Evolutionary conservation across 1,139 yeast species (phyloP), one percentile per base, ranked within the genome.

Genomic region (Debaryomyces nepalensis): DNA sequence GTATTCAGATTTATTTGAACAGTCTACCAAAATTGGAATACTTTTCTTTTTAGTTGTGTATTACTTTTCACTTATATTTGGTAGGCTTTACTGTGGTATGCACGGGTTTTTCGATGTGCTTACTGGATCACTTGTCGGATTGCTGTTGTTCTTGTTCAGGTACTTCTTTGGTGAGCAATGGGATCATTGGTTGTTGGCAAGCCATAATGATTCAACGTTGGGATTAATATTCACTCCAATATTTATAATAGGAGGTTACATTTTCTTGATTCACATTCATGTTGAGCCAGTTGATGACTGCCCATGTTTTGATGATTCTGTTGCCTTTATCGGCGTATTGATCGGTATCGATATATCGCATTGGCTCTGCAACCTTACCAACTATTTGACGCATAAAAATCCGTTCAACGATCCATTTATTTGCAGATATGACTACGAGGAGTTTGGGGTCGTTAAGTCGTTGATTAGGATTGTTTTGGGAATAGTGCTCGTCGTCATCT

Each of bases 41-140:
- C 41, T 23, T 10, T 40, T 15, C 34, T 58, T 53, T 4, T 49
- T 64, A 31, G 47, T 63, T 2, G 33, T 77, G 11, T 90, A 91
- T 59, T 85, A 82, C 56, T 48, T 72, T 19, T 82, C 95, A 8
- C 70, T 93, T 49, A 79, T 87, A 1, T 63, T 81, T 49, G 99
- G 99, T 21, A 72, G 99, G 43, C 61, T 93, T 5, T 93, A 93
- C 64, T 91, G 97, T 62, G 99, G 99, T 4, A 93, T 93, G 99
- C 99, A 93, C 64, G 99, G 99, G 2, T 79, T 87, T 48, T 66
- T 87, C 23, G 99, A 93, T 60, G 72, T 93, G 4, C 41, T 70
- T 1, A 64, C 79, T 8, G 99, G 99, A 2, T 66, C 81, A 0
- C 0, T 75, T 0, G 70, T 89, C 20, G 99, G 99, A 0, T 42